These are phyloP conservation scores for Pestalotiopsis sp. DNA, from an alignment of 2,329 filamentous ascomycete species.

Conservation along the genomic window DNA sequence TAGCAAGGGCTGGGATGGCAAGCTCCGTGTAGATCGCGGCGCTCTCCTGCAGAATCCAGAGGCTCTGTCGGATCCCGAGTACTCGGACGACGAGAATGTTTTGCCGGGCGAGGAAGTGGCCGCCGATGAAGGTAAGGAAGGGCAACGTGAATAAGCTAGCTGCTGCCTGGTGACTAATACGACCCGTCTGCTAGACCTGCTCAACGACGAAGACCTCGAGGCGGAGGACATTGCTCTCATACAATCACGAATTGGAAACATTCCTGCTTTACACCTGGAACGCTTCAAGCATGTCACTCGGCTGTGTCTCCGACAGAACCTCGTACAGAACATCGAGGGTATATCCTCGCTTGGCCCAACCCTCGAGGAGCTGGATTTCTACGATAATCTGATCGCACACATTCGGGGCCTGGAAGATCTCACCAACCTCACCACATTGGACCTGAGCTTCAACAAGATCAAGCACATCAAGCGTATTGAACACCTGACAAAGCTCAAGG, in stretches of 20 bases:
- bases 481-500: conserved; percentile 74
- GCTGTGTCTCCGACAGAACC: conserved; percentile 90
- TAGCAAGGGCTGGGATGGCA: conserved; percentile 80
- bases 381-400: conserved; percentile 92
- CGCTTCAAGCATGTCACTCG: conserved; percentile 76
- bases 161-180: not conserved
- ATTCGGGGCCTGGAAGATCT: conserved; percentile 81
- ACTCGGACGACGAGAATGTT: conserved; percentile 72
- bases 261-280: conserved; percentile 76
- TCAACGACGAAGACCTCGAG: conserved; percentile 60
- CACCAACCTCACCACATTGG: conserved; percentile 73
- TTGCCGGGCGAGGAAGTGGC: conserved; percentile 72
- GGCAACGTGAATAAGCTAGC: not conserved
- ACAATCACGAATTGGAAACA: conserved; percentile 81
- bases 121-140: conserved; percentile 71
- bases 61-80: conserved; percentile 80
- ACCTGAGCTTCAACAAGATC: conserved; percentile 98
- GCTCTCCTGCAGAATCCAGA: conserved; percentile 74
- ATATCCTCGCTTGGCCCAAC: conserved; percentile 65
- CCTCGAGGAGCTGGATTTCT: conserved; percentile 85
- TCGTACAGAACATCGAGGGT: conserved; percentile 77
- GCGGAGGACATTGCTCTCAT: conserved; percentile 82
- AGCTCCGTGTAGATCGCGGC: conserved; percentile 72
- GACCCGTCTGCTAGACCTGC: conserved; percentile 46
- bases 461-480: conserved; percentile 92